Evolutionary conservation across 495 filamentous ascomycete genomes (phyloP).

Genomic region (Trichoderma asperelloides): DNA sequence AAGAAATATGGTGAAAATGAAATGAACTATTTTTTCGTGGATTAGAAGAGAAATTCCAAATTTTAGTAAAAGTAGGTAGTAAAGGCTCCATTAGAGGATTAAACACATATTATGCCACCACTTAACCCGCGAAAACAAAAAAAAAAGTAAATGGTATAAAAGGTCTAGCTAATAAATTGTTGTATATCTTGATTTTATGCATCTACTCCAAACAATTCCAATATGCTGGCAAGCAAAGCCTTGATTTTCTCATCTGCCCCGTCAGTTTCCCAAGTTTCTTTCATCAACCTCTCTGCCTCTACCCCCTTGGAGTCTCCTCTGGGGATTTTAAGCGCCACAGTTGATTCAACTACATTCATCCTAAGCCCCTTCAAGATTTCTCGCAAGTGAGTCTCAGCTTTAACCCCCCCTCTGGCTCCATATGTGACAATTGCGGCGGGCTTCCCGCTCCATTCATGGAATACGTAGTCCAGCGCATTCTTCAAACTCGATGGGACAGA

Average conservation of each 20-base stretch:
- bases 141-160: too few relatives aligned
- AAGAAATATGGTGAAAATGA: too few relatives aligned
- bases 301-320: not conserved
- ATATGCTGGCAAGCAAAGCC: not conserved
- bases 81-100: too few relatives aligned
- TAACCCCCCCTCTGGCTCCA: constrained; percentile 17
- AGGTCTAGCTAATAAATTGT: too few relatives aligned
- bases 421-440: constrained; percentile 41
- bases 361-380: not conserved
- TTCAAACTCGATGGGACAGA: constrained; percentile 41
- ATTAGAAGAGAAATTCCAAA: too few relatives aligned
- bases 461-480: constrained; percentile 48
- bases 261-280: not conserved
- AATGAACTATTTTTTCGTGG: too few relatives aligned
- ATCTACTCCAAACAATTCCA: not conserved
- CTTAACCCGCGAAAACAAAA: too few relatives aligned
- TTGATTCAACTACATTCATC: not conserved
- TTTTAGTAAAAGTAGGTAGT: too few relatives aligned
- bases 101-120: too few relatives aligned
- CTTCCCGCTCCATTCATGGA: constrained; percentile 44
- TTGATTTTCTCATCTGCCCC: not conserved
- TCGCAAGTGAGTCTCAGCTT: not conserved
- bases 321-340: not conserved
- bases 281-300: not conserved
- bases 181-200: not conserved